Evolutionary conservation across 2,329 filamentous ascomycete species (phyloP).

Genomic region (Orbilia quercus): DNA sequence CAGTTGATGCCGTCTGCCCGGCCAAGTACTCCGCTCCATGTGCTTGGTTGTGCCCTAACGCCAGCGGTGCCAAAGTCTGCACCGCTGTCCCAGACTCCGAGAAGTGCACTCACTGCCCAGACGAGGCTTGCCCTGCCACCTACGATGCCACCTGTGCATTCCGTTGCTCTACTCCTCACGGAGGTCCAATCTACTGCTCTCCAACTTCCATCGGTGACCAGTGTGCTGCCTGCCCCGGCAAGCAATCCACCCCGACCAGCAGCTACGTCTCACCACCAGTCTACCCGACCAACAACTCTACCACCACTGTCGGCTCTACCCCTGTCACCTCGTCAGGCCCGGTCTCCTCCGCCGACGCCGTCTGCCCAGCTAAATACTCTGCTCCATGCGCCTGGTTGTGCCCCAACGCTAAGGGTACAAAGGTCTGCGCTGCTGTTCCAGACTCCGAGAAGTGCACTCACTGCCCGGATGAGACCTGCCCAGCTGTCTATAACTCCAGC

Average conservation of each 20-base stretch:
- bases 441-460: slow-evolving; percentile 16
- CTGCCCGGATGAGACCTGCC: slow-evolving; percentile 14
- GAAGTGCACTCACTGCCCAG: slow-evolving; percentile 11
- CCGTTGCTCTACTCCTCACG: slow-evolving; percentile 5
- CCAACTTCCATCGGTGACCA: neutral
- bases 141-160: slow-evolving; percentile 9
- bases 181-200: slow-evolving; percentile 16
- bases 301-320: slow-evolving; percentile 1
- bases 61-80: slow-evolving; percentile 12
- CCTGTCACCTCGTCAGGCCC: slow-evolving; percentile 3
- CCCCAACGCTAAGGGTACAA: neutral
- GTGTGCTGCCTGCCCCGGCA: slow-evolving; percentile 8
- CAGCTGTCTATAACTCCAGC: neutral
- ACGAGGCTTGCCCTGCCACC: slow-evolving; percentile 2
- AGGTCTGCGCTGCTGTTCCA: neutral
- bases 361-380: slow-evolving; percentile 12
- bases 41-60: slow-evolving; percentile 14
- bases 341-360: neutral
- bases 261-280: too few relatives aligned
- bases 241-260: too few relatives aligned
- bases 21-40: slow-evolving; percentile 13
- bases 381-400: slow-evolving; percentile 19
- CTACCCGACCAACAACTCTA: slow-evolving; percentile 4
- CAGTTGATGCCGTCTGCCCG: neutral
- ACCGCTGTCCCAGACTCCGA: neutral